Evolutionary conservation across 768 basidiomycete species (phyloP), one percentile per base, ranked within the genome.

Genomic region (Lactifluus piperatus): DNA sequence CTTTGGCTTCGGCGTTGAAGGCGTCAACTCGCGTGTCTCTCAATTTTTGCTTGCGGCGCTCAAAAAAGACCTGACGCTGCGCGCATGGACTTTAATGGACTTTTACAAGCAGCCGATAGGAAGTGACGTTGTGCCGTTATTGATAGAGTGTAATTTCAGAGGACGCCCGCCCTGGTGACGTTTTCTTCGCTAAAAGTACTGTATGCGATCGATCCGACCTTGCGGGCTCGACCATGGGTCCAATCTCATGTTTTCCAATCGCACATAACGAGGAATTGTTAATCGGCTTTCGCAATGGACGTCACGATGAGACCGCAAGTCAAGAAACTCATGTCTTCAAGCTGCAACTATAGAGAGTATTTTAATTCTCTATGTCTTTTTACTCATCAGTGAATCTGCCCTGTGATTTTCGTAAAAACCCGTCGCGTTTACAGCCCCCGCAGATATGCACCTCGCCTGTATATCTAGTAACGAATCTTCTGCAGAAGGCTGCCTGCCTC

Each of bases 1-100:
- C 37, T 75, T 79, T 72, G 85, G 86, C 2, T 66, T 93, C 7
- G 93, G 93, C 5, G 75, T 93, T n/a, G 84, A 90, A 68, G 94
- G 94, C 2, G 84, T 94, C 41, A 97, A 97, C 67, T 76, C 76
- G 24, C 77, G 85, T n/a, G 73, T 91, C 3, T 84, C 79, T 3
- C 73, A 72, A 54, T 95, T 91, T 87, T 68, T 93, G 20, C 67
- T 92, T 45, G 77, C 81, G 39, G 71, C 74, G 59, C 70, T 92
- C 27, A 56, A 62, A 49, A 55, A 56, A 41, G 32, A 51, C 13
- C 26, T 1, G 50, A 41, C 79, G 65, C 73, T 92, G 51, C 77
- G 85, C 26, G 89, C 88, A 5, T 92, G 91, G 89, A 77, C 75
- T 3, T 68, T 92, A 32, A 73, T 90, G 75, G 91, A 93, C 66